A percentile compares a stretch with the other conserved stretches of the same genome.
Evolutionary conservation across 2,329 filamentous ascomycete species (phyloP).

Genomic region (Dothistroma septosporum): DNA sequence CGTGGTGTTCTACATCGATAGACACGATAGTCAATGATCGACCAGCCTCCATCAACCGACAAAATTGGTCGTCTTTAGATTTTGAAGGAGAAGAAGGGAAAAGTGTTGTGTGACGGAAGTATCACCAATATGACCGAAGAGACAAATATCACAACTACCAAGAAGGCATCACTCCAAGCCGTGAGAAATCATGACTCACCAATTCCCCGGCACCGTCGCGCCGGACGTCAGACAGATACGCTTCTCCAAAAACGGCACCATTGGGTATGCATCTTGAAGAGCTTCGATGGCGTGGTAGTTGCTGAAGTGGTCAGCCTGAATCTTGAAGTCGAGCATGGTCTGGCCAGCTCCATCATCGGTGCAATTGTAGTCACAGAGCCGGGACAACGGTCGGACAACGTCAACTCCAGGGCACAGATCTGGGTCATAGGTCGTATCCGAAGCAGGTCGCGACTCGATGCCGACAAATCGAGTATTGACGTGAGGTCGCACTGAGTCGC

Average conservation of each 20-base stretch:
- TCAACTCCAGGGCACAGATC: too few species aligned
- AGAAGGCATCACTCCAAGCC: neutral
- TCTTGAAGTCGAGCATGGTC: neutral
- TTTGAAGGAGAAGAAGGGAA: constrained; percentile 2
- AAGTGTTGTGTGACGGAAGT: neutral
- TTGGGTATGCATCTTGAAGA: constrained; percentile 1
- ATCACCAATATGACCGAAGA: neutral
- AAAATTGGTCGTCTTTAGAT: neutral
- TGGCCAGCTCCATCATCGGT: neutral
- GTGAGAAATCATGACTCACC: neutral
- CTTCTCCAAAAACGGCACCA: neutral
- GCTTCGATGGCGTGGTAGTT: neutral
- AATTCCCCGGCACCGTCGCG: neutral
- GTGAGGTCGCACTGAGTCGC: neutral
- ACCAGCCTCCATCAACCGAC: neutral
- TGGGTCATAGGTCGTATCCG: too few species aligned
- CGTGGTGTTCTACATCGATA: neutral
- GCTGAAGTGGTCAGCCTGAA: neutral
- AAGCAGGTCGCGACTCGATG: neutral
- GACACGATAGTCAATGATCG: neutral
- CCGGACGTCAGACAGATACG: neutral
- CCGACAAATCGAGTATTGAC: neutral
- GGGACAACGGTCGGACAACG: too few species aligned
- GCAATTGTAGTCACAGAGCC: neutral
- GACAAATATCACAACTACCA: neutral